Base-by-base conservation (phyloP, 768 basidiomycete species). In the Cystobasidium tubakii region DNA sequence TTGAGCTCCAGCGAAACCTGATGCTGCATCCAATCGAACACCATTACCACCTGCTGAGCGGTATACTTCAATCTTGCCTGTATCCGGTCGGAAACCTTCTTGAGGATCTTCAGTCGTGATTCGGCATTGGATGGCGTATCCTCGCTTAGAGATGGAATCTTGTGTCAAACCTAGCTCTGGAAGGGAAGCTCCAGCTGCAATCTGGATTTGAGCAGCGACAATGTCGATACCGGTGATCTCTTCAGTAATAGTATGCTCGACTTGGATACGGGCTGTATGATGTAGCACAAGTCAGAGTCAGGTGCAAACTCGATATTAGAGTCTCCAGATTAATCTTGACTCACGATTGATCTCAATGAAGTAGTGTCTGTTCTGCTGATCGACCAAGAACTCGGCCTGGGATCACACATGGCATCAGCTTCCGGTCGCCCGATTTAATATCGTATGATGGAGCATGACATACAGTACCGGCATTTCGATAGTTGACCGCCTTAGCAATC, bases 171-270 rank as follows among this genome's bases (percentile, higher is more conserved):
- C 96, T 75, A 98, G 89, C 81, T 96, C 92, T 10, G 92, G 88
- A 54, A 98, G 87, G 55, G 93, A 90, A 6, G 94, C 96, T 66
- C 96, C 96, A 64, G 93, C 96, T n/a, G 95, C 95, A 79, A 99
- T 97, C 83, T 98, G 96, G 77, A 99, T 98, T 82, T 98, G 96
- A 23, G 96, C 96, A 69, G 96, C 96, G 46, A 98, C 93, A 76
- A 99, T 95, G 80, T 99, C 96, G 81, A 98, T 93, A 64, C 96
- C 96, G 75, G 96, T 98, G 79, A 99, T 99, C 81, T 97, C 94
- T 90, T 98, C 96, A 75, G 96, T 97, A 81, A 98, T 97, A 72
- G 96, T 98, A 83, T 98, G 96, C 81, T 98, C 96, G 83, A 99
- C 96, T 82, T 99, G 96, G 79, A 99, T 97, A 83, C 96, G 92